Evolutionary conservation across 2,329 filamentous ascomycete species (phyloP).

Genomic region (Periconia sp.): DNA sequence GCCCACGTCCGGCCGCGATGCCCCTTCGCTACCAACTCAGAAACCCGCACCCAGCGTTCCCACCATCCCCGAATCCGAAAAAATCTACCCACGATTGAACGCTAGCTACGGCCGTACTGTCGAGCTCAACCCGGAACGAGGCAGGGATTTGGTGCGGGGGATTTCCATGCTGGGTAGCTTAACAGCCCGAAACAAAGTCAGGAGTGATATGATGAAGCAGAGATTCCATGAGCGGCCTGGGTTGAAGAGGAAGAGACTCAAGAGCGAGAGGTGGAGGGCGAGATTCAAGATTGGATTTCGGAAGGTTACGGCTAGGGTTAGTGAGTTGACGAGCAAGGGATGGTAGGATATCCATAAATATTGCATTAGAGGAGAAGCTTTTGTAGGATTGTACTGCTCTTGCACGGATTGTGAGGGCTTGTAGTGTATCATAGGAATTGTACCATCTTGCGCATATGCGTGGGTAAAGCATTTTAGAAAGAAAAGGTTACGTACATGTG

Average conservation of each 20-base stretch:
- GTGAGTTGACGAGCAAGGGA: slow-evolving; percentile 75
- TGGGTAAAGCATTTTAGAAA: too few relatives aligned
- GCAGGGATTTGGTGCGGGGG: slow-evolving; percentile 56
- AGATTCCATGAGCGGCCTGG: slow-evolving; percentile 77
- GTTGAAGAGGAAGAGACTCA: slow-evolving; percentile 77
- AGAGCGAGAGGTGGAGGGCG: slow-evolving; percentile 70
- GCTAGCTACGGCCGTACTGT: slow-evolving; percentile 50
- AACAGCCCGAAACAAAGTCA: slow-evolving; percentile 64
- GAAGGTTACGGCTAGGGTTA: slow-evolving; percentile 67
- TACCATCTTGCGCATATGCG: too few relatives aligned
- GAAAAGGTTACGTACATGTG: too few relatives aligned
- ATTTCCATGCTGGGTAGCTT: slow-evolving; percentile 51
- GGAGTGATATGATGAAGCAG: slow-evolving; percentile 63
- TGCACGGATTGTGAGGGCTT: too few relatives aligned
- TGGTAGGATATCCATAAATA: too few relatives aligned
- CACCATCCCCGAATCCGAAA: slow-evolving; percentile 19
- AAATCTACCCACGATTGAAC: slow-evolving; percentile 41
- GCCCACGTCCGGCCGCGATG: slow-evolving; percentile 18
- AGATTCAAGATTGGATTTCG: slow-evolving; percentile 74
- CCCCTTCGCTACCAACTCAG: slow-evolving; percentile 24
- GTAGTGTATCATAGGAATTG: too few relatives aligned
- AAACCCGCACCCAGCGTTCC: slow-evolving; percentile 7
- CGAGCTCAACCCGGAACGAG: slow-evolving; percentile 36
- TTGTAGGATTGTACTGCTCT: too few relatives aligned
- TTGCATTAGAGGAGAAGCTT: too few relatives aligned